Conservation (phyloP, 2,329 filamentous ascomycete species). For the Colletotrichum musicola region DNA sequence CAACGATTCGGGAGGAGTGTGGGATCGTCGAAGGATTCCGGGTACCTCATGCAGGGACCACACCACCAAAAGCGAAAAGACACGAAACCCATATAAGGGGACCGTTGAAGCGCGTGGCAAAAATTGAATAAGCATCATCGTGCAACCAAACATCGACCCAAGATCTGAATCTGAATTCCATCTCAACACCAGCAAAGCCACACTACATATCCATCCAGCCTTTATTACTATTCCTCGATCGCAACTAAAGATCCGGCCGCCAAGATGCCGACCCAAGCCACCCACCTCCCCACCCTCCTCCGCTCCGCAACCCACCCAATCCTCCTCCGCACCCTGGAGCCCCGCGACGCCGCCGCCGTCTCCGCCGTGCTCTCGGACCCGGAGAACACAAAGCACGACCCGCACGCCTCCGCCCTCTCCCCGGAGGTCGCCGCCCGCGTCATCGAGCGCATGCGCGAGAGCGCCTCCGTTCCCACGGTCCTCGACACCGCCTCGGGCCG, state of each 20-base stretch:
- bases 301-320: slow-evolving; percentile 43
- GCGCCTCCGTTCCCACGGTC: slow-evolving; percentile 44
- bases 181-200: too few relatives aligned
- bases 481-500: slow-evolving; percentile 24
- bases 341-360: slow-evolving; percentile 40
- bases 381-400: slow-evolving; percentile 37
- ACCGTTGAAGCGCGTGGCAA: too few relatives aligned
- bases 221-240: neutral
- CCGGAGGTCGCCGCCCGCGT: slow-evolving; percentile 31
- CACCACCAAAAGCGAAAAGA: too few relatives aligned
- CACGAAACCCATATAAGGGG: too few relatives aligned
- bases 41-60: too few relatives aligned
- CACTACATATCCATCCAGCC: neutral
- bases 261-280: slow-evolving; percentile 36
- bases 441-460: slow-evolving; percentile 43
- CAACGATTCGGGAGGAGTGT: too few relatives aligned
- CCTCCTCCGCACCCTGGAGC: slow-evolving; percentile 43
- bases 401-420: slow-evolving; percentile 38
- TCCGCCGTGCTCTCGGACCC: slow-evolving; percentile 45
- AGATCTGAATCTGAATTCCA: too few relatives aligned
- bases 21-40: too few relatives aligned
- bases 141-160: too few relatives aligned
- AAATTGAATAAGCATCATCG: too few relatives aligned
- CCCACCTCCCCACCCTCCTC: slow-evolving; percentile 43
- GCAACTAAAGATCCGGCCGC: neutral